Evolutionary conservation across 805 yeast species (phyloP).

Genomic region (Candida qinlingensis): DNA sequence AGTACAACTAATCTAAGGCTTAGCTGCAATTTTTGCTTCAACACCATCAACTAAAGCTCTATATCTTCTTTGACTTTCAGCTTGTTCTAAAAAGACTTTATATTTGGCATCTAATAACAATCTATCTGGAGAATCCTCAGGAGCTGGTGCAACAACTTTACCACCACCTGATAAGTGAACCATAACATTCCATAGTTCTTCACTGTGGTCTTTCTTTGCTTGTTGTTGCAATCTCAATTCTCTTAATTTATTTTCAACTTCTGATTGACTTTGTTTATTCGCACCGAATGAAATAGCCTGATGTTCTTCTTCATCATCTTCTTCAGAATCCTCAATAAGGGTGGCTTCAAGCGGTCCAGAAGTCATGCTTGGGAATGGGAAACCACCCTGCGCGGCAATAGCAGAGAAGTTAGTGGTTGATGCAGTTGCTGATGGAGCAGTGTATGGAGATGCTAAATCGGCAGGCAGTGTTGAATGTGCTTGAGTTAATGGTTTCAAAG

Average conservation of each 20-base stretch:
- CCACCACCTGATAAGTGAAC: constrained; percentile 79
- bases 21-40: constrained; percentile 14
- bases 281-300: constrained; percentile 56
- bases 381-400: constrained; percentile 28
- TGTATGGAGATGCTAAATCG: constrained; percentile 59
- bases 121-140: constrained; percentile 56
- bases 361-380: constrained; percentile 46
- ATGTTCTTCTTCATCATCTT: constrained; percentile 41
- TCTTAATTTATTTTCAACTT: constrained; percentile 39
- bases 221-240: constrained; percentile 24
- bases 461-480: constrained; percentile 2
- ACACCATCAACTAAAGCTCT: constrained; percentile 60
- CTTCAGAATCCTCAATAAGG: constrained; percentile 37
- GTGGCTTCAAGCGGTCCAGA: constrained; percentile 25
- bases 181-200: constrained; percentile 84
- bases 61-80: constrained; percentile 72
- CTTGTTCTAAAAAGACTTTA: constrained; percentile 82
- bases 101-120: constrained; percentile 73
- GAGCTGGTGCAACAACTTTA: constrained; percentile 64
- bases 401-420: constrained; percentile 46
- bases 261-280: constrained; percentile 46
- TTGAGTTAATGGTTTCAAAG: constrained; percentile 20
- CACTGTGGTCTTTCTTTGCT: constrained; percentile 33
- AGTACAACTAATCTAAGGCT: neutral
- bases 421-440: constrained; percentile 77